These are phyloP conservation scores for Sugiyamaella paludigena DNA, from an alignment of 1,139 yeast species.

Conservation along the genomic window DNA sequence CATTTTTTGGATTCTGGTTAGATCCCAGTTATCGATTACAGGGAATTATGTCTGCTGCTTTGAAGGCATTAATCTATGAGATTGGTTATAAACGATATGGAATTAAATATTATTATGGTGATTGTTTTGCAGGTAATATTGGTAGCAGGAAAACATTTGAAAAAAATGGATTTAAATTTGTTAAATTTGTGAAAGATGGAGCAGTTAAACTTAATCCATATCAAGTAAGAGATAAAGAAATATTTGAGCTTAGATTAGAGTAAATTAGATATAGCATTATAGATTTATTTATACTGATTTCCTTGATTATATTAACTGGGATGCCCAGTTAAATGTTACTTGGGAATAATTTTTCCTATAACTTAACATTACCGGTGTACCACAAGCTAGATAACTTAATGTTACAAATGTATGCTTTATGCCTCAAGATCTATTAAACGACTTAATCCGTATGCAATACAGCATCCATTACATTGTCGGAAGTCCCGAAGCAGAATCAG, in stretches of 20 bases:
- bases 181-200: slow-evolving; percentile 11
- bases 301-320: too few relatives aligned
- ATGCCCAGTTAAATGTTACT: too few relatives aligned
- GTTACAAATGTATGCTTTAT: too few relatives aligned
- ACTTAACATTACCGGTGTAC: too few relatives aligned
- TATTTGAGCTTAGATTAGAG: slow-evolving; percentile 1
- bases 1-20: slow-evolving; percentile 26
- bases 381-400: too few relatives aligned
- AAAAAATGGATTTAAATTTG: slow-evolving; percentile 22
- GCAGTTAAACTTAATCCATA: slow-evolving; percentile 8
- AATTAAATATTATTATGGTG: slow-evolving; percentile 21
- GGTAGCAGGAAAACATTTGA: slow-evolving; percentile 21
- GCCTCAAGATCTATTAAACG: too few relatives aligned
- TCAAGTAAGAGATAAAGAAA: slow-evolving; percentile 5
- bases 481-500: too few relatives aligned
- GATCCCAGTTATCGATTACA: slow-evolving; percentile 23
- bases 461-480: too few relatives aligned
- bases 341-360: too few relatives aligned
- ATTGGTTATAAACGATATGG: slow-evolving; percentile 19
- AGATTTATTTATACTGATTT: too few relatives aligned
- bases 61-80: slow-evolving; percentile 18
- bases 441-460: too few relatives aligned
- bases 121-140: slow-evolving; percentile 19
- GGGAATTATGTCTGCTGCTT: slow-evolving; percentile 24
- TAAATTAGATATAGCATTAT: too few relatives aligned